phyloP scores from a whole-genome alignment of 2,329 filamentous ascomycete species.

The Calonectria honghensis region DNA sequence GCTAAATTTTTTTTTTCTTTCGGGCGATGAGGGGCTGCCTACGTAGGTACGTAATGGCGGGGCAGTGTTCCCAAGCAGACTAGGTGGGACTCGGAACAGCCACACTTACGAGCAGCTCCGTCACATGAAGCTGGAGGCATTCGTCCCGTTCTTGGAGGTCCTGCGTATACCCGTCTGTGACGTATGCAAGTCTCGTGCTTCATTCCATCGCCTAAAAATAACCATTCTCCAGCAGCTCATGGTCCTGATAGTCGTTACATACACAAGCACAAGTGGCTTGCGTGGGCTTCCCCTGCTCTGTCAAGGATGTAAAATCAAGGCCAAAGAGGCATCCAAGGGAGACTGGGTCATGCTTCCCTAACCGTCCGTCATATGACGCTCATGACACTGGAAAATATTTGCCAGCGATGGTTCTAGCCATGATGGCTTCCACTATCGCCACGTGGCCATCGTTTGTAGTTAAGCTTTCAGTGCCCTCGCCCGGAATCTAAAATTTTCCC shows the following conservation, averaged over 20 bases:
- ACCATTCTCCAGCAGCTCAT: not conserved
- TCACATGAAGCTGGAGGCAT: slow-evolving; percentile 20
- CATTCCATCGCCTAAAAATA: not conserved
- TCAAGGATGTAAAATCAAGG: not conserved
- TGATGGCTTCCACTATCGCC: slow-evolving; percentile 9
- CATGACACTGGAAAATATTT: slow-evolving; percentile 9
- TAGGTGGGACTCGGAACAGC: not conserved
- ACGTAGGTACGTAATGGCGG: slow-evolving; percentile 63
- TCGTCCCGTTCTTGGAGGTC: not conserved
- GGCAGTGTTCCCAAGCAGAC: slow-evolving; percentile 52
- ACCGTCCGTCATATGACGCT: slow-evolving; percentile 14
- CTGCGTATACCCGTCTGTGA: slow-evolving; percentile 8
- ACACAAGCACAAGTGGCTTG: not conserved
- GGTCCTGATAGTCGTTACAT: not conserved
- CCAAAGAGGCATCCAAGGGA: not conserved
- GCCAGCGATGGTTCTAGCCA: not conserved
- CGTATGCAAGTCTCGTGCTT: not conserved
- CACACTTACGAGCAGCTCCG: slow-evolving; percentile 13
- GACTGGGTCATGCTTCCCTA: not conserved
- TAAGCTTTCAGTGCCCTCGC: not conserved
- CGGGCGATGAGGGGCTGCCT: slow-evolving; percentile 31
- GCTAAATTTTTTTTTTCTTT: slow-evolving; percentile 36
- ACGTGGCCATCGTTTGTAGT: slow-evolving; percentile 14
- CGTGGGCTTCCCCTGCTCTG: not conserved
- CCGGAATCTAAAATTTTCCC: not conserved